phyloP scores from a whole-genome alignment of 495 filamentous ascomycete species.

The Tirmania nivea region DNA sequence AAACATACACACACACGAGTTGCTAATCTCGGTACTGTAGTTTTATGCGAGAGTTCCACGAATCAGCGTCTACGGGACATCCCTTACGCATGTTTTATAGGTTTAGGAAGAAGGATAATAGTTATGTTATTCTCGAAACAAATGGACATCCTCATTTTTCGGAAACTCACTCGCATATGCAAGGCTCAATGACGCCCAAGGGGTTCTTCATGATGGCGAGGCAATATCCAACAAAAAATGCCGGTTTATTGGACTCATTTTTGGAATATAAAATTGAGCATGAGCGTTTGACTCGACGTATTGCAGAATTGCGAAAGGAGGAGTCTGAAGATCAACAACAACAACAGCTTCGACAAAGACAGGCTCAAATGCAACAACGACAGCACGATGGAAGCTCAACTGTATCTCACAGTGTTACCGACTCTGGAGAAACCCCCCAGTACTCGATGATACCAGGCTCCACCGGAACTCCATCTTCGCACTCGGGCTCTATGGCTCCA shows the following conservation, averaged over 20 bases:
- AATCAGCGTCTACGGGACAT: conserved; percentile 64
- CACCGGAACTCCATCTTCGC: conserved; percentile 3
- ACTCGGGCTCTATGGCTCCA: conserved; percentile 36
- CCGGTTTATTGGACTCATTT: conserved; percentile 71
- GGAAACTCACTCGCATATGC: conserved; percentile 12
- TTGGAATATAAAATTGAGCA: conserved; percentile 97
- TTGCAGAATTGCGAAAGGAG: conserved; percentile 65
- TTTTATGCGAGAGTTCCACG: conserved; percentile 74
- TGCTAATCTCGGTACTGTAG: background rate
- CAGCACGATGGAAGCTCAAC: conserved; percentile 22
- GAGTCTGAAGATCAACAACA: conserved; percentile 52
- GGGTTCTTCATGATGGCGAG: conserved; percentile 89
- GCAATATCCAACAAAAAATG: conserved; percentile 75
- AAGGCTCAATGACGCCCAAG: conserved; percentile 18
- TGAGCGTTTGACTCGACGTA: conserved; percentile 61
- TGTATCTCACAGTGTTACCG: conserved; percentile 33
- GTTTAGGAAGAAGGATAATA: conserved; percentile 52
- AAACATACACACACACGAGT: background rate
- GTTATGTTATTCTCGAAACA: conserved; percentile 63
- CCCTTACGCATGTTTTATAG: conserved; percentile 76
- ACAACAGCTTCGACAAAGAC: conserved; percentile 26
- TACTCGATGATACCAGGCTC: background rate
- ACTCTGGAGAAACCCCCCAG: conserved; percentile 9
- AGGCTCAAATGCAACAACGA: background rate
- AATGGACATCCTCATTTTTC: conserved; percentile 81